phyloP scores from a whole-genome alignment of 106 monocot species.

The Gastrodia elata region DNA sequence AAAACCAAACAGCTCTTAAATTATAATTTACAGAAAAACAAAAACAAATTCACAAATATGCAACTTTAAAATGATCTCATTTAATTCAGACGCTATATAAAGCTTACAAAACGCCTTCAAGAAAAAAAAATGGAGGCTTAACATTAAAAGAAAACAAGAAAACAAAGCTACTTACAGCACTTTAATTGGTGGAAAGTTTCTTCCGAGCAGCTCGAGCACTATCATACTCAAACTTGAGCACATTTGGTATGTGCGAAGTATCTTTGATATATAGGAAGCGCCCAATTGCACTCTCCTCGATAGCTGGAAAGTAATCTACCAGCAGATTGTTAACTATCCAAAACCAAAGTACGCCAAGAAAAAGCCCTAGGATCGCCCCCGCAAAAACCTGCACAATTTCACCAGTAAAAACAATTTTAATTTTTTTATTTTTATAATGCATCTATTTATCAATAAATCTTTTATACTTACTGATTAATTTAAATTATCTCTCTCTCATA shows the following conservation, averaged over 20 bases:
- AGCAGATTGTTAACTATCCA: slow-evolving; percentile 74
- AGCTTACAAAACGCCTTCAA: no score
- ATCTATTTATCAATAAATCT: no score
- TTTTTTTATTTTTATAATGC: no score
- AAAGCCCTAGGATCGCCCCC: slow-evolving; percentile 61
- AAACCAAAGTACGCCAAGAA: slow-evolving; percentile 75
- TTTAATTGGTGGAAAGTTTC: slow-evolving; percentile 63
- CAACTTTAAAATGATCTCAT: background rate
- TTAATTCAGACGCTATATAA: no score
- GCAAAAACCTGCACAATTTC: slow-evolving; percentile 60
- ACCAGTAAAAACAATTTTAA: background rate
- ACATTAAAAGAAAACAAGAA: background rate
- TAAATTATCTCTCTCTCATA: no score
- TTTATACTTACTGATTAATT: no score
- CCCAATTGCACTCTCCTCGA: slow-evolving; percentile 82
- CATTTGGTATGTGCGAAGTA: slow-evolving; percentile 72
- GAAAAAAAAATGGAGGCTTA: background rate
- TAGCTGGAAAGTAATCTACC: slow-evolving; percentile 59
- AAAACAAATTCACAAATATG: no score
- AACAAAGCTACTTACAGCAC: slow-evolving; percentile 17
- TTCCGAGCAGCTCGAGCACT: slow-evolving; percentile 78
- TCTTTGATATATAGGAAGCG: slow-evolving; percentile 81
- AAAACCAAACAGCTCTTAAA: no score
- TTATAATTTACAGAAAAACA: background rate
- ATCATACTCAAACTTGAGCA: slow-evolving; percentile 92